Evolutionary conservation across 2,329 filamentous ascomycete species (phyloP).

Genomic region (Clonostachys byssicola): DNA sequence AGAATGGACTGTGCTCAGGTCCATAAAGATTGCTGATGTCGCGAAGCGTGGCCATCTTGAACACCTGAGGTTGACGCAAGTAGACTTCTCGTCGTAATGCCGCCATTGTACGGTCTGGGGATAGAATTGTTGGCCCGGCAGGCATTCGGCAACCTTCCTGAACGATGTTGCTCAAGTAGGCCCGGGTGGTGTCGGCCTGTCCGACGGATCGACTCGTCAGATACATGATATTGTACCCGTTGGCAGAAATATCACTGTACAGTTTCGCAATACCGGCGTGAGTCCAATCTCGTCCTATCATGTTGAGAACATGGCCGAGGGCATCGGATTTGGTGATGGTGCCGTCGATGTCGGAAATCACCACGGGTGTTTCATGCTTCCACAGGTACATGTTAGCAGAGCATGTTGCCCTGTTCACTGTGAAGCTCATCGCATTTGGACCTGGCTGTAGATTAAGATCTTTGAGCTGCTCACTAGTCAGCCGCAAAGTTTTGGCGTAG

Average conservation of each 20-base stretch:
- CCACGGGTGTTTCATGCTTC: conserved; percentile 86
- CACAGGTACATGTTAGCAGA: conserved; percentile 91
- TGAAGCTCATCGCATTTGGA: conserved; percentile 93
- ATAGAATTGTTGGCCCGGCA: conserved; percentile 89
- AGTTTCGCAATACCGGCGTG: conserved; percentile 95
- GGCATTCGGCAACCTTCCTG: conserved; percentile 87
- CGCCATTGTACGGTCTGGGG: conserved; percentile 90
- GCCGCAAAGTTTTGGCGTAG: conserved; percentile 91
- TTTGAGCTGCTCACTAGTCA: conserved; percentile 95
- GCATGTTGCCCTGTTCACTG: conserved; percentile 91
- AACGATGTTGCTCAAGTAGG: conserved; percentile 83
- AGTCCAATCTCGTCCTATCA: conserved; percentile 97
- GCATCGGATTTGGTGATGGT: conserved; percentile 98
- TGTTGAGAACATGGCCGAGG: conserved; percentile 88
- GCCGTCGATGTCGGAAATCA: conserved; percentile 97
- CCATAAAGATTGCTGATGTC: conserved; percentile 90
- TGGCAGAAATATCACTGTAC: conserved; percentile 90
- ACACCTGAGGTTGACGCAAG: conserved; percentile 92
- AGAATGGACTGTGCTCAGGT: conserved; percentile 76
- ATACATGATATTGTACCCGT: conserved; percentile 99
- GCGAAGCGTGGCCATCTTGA: conserved; percentile 97
- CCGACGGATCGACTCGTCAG: conserved; percentile 91
- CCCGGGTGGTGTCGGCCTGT: conserved; percentile 83
- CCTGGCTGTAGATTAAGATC: conserved; percentile 76
- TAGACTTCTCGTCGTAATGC: conserved; percentile 91